Evolutionary conservation across 108 stramenopile genomes (phyloP), one percentile per base, ranked within the genome.

Genomic region (Craspedostauros australis): DNA sequence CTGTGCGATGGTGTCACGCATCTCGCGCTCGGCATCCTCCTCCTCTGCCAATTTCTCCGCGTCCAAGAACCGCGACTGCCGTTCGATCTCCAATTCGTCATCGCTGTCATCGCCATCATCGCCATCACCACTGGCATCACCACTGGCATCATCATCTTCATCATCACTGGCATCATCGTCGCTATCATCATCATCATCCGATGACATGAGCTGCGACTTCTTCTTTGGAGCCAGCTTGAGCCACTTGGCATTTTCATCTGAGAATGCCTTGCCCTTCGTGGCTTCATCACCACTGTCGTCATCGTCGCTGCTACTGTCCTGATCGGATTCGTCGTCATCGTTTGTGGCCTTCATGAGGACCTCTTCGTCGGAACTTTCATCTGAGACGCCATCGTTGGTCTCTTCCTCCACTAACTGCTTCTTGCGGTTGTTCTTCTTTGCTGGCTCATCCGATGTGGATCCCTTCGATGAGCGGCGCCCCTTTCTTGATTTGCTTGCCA

Each of bases 211-310:
- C 45, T 53, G 26, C 56, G 85, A 68, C 15, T 72, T 76, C 15
- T 36, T 34, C 42, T 57, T 45, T 53, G 81, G 86, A 2, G 83
- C n/a, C n/a, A n/a, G 82, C 63, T 85, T 88, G 23, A 92, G 51
- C 91, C 91, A 92, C 12, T 58, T 53, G 4, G 84, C 72, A 66
- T 92, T 92, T 56, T 92, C 76, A 67, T 83, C 82, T 0, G 82
- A 64, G 50, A 83, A 83, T 6, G 39, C 2, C 43, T 66, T 67
- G 36, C n/a, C 32, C 9, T 46, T 45, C 3, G 34, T 20, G n/a
- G 19, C 26, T 5, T 45, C 57, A 33, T 14, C n/a, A 9, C 39
- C 44, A 34, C 43, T 33, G 14, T 48, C 39, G 29, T 64, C 73
- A 46, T 57, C 62, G 20, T 67, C 62, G 25, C 57, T 63, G 19